A percentile compares a stretch with the other conserved stretches of the same genome.
phyloP scores from a whole-genome alignment of 2,329 filamentous ascomycete species.

The Aspergillus fumigatiaffinis region DNA sequence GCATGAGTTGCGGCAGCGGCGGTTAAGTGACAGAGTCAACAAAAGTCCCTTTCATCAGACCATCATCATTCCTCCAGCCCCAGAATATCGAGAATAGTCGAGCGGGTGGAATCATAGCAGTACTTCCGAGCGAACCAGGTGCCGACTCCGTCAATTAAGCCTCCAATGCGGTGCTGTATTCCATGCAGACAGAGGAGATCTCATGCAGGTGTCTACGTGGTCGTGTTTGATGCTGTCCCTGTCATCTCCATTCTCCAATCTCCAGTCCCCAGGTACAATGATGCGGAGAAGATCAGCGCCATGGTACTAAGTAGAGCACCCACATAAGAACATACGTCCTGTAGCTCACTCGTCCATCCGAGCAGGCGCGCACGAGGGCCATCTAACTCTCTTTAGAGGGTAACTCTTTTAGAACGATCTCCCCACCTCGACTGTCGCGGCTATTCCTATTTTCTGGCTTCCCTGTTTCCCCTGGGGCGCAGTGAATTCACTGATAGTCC shows the following conservation, averaged over 20 bases:
- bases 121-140: neutral
- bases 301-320: neutral
- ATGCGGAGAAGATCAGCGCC: neutral
- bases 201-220: neutral
- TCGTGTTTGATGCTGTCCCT: neutral
- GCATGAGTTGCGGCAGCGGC: conserved; percentile 13
- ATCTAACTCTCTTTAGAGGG: neutral
- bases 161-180: too few species aligned
- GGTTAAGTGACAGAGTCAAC: conserved; percentile 6
- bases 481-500: neutral
- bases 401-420: neutral
- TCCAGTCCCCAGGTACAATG: neutral
- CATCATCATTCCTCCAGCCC: neutral
- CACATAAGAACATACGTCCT: neutral
- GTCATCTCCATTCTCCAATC: neutral
- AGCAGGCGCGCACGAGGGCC: neutral
- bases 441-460: neutral
- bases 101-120: neutral
- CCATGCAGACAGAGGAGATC: neutral
- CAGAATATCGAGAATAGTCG: conserved; percentile 5
- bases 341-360: neutral
- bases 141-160: too few species aligned
- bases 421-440: neutral
- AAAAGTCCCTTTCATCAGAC: neutral
- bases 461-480: neutral